Evolutionary conservation across 2,329 filamentous ascomycete species (phyloP).

Genomic region (Ophiostoma ulmi): DNA sequence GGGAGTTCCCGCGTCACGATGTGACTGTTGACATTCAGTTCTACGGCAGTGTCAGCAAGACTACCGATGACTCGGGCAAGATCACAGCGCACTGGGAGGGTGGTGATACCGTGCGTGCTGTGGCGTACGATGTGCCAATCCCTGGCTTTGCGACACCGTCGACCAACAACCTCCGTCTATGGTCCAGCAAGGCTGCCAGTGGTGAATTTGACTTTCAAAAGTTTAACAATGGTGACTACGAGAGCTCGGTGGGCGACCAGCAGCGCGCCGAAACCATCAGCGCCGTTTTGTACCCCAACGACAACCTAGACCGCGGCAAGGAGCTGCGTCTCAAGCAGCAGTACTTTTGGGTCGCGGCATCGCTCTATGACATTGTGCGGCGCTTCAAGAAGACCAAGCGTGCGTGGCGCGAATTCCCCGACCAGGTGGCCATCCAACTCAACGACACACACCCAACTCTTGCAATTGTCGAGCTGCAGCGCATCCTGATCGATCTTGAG

Average conservation of each 20-base stretch:
- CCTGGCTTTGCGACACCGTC: constrained; percentile 85
- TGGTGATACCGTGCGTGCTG: constrained; percentile 84
- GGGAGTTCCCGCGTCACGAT: constrained; percentile 95
- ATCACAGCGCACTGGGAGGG: constrained; percentile 75
- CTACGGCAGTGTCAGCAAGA: constrained; percentile 76
- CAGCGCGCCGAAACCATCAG: constrained; percentile 99
- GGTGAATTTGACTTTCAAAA: constrained; percentile 99
- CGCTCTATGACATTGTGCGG: constrained; percentile 90
- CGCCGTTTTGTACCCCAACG: constrained; percentile 93
- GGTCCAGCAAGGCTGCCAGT: constrained; percentile 95
- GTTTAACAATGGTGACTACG: constrained; percentile 97
- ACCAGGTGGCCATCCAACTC: constrained; percentile 93
- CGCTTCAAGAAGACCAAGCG: constrained; percentile 97
- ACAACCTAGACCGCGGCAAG: constrained; percentile 93
- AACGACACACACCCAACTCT: constrained; percentile 97
- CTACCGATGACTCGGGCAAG: constrained; percentile 71
- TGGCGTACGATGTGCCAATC: constrained; percentile 89
- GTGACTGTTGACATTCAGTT: constrained; percentile 97
- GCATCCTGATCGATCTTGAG: constrained; percentile 84
- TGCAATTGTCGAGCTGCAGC: constrained; percentile 91
- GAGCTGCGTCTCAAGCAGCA: constrained; percentile 97
- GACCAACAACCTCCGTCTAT: constrained; percentile 93
- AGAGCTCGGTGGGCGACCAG: constrained; percentile 95
- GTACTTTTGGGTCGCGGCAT: constrained; percentile 99
- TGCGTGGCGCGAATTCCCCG: constrained; percentile 84